Percentiles rank a stretch among this genome's conserved stretches.
phyloP scores from a whole-genome alignment of 495 filamentous ascomycete species.

The Aspergillus steynii region DNA sequence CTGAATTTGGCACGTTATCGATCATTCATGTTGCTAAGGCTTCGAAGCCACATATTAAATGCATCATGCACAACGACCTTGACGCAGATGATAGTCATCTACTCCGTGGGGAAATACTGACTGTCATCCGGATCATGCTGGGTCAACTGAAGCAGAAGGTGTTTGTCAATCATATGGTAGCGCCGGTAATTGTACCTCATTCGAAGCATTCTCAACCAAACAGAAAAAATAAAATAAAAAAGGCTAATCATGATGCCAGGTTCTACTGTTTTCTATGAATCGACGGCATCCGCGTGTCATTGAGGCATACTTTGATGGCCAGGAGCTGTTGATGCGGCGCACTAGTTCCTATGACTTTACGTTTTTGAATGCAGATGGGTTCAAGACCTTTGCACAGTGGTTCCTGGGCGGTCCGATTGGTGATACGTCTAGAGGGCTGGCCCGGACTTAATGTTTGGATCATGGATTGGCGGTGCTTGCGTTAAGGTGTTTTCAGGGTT shows the following conservation, averaged over 20 bases:
- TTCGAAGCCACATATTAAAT: slow-evolving; percentile 17
- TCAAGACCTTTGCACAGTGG: slow-evolving; percentile 20
- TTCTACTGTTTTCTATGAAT: slow-evolving; percentile 13
- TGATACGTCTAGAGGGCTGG: too few relatives aligned
- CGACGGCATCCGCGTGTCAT: slow-evolving; percentile 13
- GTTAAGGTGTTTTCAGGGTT: too few relatives aligned
- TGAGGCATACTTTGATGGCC: slow-evolving; percentile 22
- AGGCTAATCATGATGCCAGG: neutral
- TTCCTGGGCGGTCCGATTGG: slow-evolving; percentile 3
- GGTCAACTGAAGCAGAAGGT: slow-evolving; percentile 14
- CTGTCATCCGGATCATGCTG: slow-evolving; percentile 14
- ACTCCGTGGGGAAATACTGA: slow-evolving; percentile 10
- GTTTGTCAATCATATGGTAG: slow-evolving; percentile 17
- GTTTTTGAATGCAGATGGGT: slow-evolving; percentile 9
- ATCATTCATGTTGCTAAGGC: slow-evolving; percentile 4
- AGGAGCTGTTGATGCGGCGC: slow-evolving; percentile 14
- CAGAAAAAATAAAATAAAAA: too few relatives aligned
- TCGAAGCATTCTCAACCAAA: neutral
- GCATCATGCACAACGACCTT: slow-evolving; percentile 17
- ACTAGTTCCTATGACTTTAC: slow-evolving; percentile 17
- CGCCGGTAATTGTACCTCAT: slow-evolving; percentile 9
- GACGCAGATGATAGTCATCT: slow-evolving; percentile 10
- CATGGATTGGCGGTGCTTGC: too few relatives aligned
- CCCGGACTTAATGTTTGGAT: too few relatives aligned
- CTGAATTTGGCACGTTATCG: slow-evolving; percentile 10